Percentiles rank a stretch among this genome's conserved stretches.
phyloP scores from a whole-genome alignment of 805 yeast species.

The Lachancea fermentati region DNA sequence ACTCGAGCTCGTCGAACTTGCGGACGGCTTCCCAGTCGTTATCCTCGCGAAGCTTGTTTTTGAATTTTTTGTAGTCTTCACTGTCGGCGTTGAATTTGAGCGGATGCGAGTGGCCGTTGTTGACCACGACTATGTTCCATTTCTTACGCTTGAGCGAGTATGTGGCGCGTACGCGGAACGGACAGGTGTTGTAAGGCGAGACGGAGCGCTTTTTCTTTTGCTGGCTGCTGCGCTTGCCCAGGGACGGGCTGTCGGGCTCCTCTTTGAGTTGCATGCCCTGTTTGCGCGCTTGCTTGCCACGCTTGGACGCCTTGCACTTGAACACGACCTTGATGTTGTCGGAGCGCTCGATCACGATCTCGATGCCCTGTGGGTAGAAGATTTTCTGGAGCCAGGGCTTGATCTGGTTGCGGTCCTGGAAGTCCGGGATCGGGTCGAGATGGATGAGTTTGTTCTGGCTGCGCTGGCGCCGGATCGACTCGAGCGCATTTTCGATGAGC shows the following conservation, averaged over 20 bases:
- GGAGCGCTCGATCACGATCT: slow-evolving; percentile 56
- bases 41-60: slow-evolving; percentile 22
- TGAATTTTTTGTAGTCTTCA: slow-evolving; percentile 33
- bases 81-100: slow-evolving; percentile 32
- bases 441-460: slow-evolving; percentile 33
- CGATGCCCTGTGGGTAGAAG: slow-evolving; percentile 43
- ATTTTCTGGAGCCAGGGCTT: slow-evolving; percentile 58
- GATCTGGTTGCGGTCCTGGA: slow-evolving; percentile 42
- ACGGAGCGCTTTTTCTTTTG: slow-evolving; percentile 28
- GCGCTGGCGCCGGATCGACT: slow-evolving; percentile 16
- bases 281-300: slow-evolving; percentile 21
- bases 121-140: slow-evolving; percentile 59
- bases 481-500: slow-evolving; percentile 17
- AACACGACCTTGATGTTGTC: slow-evolving; percentile 57
- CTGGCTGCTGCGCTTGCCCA: slow-evolving; percentile 4
- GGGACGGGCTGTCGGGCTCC: slow-evolving; percentile 6
- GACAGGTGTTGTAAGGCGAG: slow-evolving; percentile 42
- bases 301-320: slow-evolving; percentile 46
- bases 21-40: slow-evolving; percentile 31
- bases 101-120: slow-evolving; percentile 55
- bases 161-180: slow-evolving; percentile 61
- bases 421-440: slow-evolving; percentile 35
- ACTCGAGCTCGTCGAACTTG: slow-evolving; percentile 34
- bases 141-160: slow-evolving; percentile 44
- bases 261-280: slow-evolving; percentile 9